phyloP scores from a whole-genome alignment of 1,284 basidiomycete genomes.

The Pulveroboletus sp. region DNA sequence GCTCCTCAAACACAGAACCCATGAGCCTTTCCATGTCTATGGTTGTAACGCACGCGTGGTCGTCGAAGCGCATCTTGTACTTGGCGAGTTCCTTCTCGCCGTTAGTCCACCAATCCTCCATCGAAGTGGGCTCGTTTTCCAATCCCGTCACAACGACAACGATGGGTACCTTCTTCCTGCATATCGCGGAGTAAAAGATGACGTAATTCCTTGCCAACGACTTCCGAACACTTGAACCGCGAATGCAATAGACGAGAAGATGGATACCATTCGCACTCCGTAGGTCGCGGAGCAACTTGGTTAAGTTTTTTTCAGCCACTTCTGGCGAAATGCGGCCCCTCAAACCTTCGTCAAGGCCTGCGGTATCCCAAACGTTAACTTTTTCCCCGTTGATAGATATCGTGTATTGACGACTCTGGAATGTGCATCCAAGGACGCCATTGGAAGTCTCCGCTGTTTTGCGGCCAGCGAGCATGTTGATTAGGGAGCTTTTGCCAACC shows the following conservation, averaged over 20 bases:
- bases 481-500: conserved; percentile 35
- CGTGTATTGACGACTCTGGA: conserved; percentile 21
- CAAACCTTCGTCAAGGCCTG: conserved; percentile 33
- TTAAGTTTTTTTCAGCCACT: conserved; percentile 30
- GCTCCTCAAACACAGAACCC: conserved; percentile 23
- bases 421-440: conserved; percentile 35
- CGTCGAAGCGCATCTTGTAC: conserved; percentile 33
- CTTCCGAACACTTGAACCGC: conserved; percentile 29
- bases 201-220: conserved; percentile 33
- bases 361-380: conserved; percentile 36
- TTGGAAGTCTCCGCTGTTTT: conserved; percentile 29
- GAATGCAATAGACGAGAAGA: conserved; percentile 39
- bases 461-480: conserved; percentile 34
- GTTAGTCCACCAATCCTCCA: conserved; percentile 38
- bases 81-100: conserved; percentile 30
- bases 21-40: conserved; percentile 23
- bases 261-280: conserved; percentile 31
- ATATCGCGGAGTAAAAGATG: conserved; percentile 34
- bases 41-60: conserved; percentile 38
- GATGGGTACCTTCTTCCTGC: conserved; percentile 35
- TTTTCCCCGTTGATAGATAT: conserved; percentile 19
- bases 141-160: conserved; percentile 36
- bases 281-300: conserved; percentile 30
- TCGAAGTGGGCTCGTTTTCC: conserved; percentile 33
- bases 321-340: conserved; percentile 25